phyloP scores from a whole-genome alignment of 441 rosid species.

The Arabidopsis lyrata region DNA sequence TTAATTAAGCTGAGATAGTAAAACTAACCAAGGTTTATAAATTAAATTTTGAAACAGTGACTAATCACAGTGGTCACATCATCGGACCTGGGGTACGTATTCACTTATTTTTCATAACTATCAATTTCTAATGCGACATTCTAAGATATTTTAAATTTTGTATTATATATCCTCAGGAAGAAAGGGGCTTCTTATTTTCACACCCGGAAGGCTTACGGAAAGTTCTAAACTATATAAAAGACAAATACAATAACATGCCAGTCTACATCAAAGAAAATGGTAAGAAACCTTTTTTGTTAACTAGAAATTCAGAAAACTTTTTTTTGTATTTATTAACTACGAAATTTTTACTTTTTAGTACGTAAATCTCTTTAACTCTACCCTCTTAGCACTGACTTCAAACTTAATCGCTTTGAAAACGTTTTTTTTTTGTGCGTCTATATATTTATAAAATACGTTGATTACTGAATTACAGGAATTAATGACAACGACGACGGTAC shows the following conservation, averaged over 20 bases:
- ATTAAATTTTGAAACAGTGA: conserved; percentile 35
- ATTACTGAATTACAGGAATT: conserved; percentile 35
- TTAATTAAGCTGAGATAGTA: neutral
- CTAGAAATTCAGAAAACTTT: neutral
- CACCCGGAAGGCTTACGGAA: conserved; percentile 45
- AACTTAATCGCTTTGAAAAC: neutral
- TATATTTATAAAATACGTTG: neutral
- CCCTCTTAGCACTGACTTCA: no score
- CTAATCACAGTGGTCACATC: conserved; percentile 40
- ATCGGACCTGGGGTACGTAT: conserved; percentile 42
- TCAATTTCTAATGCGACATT: neutral
- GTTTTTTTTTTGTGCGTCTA: neutral
- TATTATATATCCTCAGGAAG: conserved; percentile 22
- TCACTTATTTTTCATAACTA: neutral
- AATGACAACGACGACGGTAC: conserved; percentile 41
- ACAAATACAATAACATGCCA: conserved; percentile 46
- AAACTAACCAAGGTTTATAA: conserved; percentile 19
- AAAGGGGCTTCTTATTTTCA: conserved; percentile 28
- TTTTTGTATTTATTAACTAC: no score
- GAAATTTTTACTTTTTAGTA: no score
- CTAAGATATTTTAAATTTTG: neutral
- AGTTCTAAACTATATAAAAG: conserved; percentile 44
- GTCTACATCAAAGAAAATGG: conserved; percentile 51
- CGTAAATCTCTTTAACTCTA: no score
- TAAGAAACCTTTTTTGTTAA: conserved; percentile 5